Conservation (phyloP, 768 basidiomycete species). For the Fistulinella prunicolor region DNA sequence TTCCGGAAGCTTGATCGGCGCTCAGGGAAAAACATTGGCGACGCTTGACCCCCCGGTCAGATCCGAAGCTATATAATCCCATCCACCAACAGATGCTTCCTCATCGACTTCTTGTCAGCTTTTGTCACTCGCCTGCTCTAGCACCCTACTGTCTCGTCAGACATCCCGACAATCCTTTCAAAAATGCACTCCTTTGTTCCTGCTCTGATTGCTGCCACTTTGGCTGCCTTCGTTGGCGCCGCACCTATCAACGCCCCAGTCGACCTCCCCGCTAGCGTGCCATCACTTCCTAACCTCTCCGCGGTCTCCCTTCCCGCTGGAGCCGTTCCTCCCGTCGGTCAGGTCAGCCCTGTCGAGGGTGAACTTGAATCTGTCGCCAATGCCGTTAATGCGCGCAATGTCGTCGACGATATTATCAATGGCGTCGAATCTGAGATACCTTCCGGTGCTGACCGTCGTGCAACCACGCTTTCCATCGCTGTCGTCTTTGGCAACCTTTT, state of each 20-base stretch:
- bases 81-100: neutral
- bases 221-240: constrained; percentile 28
- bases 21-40: neutral
- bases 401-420: neutral
- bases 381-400: neutral
- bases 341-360: neutral
- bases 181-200: constrained; percentile 37
- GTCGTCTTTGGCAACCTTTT: constrained; percentile 25
- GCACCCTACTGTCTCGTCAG: constrained; percentile 9
- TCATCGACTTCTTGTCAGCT: constrained; percentile 20
- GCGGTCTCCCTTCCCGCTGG: too few relatives aligned
- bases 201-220: constrained; percentile 26
- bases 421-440: neutral
- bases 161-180: constrained; percentile 32
- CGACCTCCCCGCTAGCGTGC: neutral
- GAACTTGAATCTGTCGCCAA: too few relatives aligned
- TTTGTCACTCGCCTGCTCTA: constrained; percentile 1
- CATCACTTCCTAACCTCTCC: too few relatives aligned
- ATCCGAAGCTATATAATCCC: constrained; percentile 19
- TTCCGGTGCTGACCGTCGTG: neutral
- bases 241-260: constrained; percentile 11
- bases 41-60: neutral
- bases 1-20: neutral
- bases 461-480: constrained; percentile 17
- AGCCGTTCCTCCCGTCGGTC: neutral